Conservation (phyloP, 2,329 filamentous ascomycete species). For the Spiromastix sp. region DNA sequence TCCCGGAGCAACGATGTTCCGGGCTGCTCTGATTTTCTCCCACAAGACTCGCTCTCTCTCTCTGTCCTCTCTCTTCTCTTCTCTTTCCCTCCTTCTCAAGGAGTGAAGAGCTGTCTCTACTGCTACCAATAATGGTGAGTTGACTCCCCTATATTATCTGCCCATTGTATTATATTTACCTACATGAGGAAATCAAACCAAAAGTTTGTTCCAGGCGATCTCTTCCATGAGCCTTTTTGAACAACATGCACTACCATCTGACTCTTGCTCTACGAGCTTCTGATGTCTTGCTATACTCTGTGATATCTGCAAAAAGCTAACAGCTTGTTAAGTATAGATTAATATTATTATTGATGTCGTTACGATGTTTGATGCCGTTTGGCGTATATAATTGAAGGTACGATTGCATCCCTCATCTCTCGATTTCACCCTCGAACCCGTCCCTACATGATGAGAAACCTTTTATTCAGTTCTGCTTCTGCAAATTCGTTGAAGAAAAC, state of each 20-base stretch:
- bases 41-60: constrained; percentile 1
- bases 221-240: constrained; percentile 43
- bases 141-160: background rate
- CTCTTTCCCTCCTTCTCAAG: background rate
- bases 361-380: background rate
- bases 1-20: background rate
- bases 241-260: constrained; percentile 56
- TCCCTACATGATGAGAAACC: constrained; percentile 38
- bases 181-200: constrained; percentile 43
- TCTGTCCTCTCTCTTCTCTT: constrained; percentile 1
- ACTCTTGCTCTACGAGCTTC: constrained; percentile 13
- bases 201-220: constrained; percentile 45
- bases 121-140: constrained; percentile 1
- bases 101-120: too few relatives aligned
- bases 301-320: constrained; percentile 5
- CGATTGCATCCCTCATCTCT: background rate
- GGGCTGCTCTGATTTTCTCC: constrained; percentile 8
- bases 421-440: constrained; percentile 4
- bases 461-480: constrained; percentile 54
- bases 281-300: constrained; percentile 10
- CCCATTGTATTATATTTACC: constrained; percentile 6
- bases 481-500: constrained; percentile 48
- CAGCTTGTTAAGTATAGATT: background rate
- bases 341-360: constrained; percentile 4
- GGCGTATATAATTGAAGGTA: background rate